A percentile compares a stretch with the other conserved stretches of the same genome.
Conservation (phyloP, 2,329 filamentous ascomycete genomes). For the Rutstroemia sp. region DNA sequence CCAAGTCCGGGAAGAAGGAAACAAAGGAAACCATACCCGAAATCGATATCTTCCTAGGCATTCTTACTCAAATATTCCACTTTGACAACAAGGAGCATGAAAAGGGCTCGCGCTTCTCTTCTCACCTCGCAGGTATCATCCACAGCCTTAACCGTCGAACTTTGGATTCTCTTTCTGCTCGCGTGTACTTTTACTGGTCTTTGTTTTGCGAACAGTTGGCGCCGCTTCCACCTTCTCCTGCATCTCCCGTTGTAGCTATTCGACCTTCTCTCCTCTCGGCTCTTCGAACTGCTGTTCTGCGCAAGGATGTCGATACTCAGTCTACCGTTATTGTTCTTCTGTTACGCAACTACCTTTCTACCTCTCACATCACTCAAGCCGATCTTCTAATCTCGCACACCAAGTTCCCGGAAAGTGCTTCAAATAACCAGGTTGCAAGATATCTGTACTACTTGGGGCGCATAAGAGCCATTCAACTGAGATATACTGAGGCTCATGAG, state of each 20-base stretch:
- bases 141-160: slow-evolving; percentile 88
- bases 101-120: slow-evolving; percentile 77
- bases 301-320: slow-evolving; percentile 97
- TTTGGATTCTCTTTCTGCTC: slow-evolving; percentile 85
- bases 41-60: slow-evolving; percentile 81
- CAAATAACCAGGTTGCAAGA: slow-evolving; percentile 95
- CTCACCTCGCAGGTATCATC: slow-evolving; percentile 73
- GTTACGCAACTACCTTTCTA: slow-evolving; percentile 90
- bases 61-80: slow-evolving; percentile 79
- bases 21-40: slow-evolving; percentile 75
- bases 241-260: slow-evolving; percentile 79
- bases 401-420: slow-evolving; percentile 85
- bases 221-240: slow-evolving; percentile 80
- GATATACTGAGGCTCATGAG: slow-evolving; percentile 94
- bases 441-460: slow-evolving; percentile 97
- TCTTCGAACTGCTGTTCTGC: slow-evolving; percentile 87
- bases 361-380: slow-evolving; percentile 93
- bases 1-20: slow-evolving; percentile 54
- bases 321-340: slow-evolving; percentile 91
- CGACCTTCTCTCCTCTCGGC: slow-evolving; percentile 81
- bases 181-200: slow-evolving; percentile 97
- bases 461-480: slow-evolving; percentile 91
- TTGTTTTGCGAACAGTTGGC: slow-evolving; percentile 89
- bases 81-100: slow-evolving; percentile 79
- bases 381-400: slow-evolving; percentile 94